Base-by-base conservation (phyloP, 2,329 filamentous ascomycete species). In the Aspergillus tubingensis region DNA sequence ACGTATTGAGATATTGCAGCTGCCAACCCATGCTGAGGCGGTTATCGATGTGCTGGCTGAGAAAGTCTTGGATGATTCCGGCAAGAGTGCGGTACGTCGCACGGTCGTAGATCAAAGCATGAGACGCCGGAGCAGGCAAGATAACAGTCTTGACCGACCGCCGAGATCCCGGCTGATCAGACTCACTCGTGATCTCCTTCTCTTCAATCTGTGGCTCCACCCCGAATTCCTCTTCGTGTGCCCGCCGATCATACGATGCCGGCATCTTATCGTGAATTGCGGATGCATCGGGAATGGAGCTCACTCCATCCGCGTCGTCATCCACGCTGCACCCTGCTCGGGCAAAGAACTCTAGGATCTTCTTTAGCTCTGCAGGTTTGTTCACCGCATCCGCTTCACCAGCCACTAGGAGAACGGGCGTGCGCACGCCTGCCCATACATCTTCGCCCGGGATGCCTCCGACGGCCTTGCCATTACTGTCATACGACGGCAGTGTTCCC, bases 11-110 rank as follows among this genome's bases (percentile, higher is more conserved):
- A 69, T 95, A 89, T 68, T 94, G 90, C 15, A 98, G 82, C 76
- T 98, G 94, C 93, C 94, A 98, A 47, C 89, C 91, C 27, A 94
- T 85, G 1, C 88, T 91, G 13, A 97, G 84, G 8, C 92, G 87
- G 8, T 87, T 83, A 8, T 93, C 93, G 57, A 97, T 83, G 68
- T 92, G 85, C 3, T 83, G 82, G 17, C 86, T 82, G 27, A 97
- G 83, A 70, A 98, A 98, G 64, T 91, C 88, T 61, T 92, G 90
- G 55, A 97, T 88, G 0, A 96, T 82, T 0, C 92, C 92, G 1
- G 91, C 89, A 8, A 97, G 80, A 5, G 88, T 88, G 54, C 91
- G 89, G 47, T 89, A 90, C 2, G 87, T 91, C 0, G 85, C 82
- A 2, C 91, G 89, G 59, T 88, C 88, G 73, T 96, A 98, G 5